These are phyloP conservation scores for Ettlia oleoabundans DNA, from an alignment of 139 green algal genomes.

Conservation along the genomic window DNA sequence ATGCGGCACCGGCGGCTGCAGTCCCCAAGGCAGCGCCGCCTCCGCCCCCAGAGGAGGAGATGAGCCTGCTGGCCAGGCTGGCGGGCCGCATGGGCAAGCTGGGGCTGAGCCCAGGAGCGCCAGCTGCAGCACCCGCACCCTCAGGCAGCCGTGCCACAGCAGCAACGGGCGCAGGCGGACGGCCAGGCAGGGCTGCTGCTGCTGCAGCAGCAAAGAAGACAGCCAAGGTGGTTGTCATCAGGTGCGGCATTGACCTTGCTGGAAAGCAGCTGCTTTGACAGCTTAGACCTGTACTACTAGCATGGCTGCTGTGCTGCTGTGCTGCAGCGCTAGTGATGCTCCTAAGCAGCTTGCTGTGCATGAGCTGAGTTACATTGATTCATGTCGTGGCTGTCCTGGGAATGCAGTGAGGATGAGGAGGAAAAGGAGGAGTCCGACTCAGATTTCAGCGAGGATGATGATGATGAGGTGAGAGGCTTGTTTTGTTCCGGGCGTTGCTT, in stretches of 20 bases:
- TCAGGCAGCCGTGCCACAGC: neutral
- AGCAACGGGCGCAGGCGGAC: neutral
- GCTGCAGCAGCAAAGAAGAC: conserved; percentile 31
- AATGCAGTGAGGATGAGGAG: conserved; percentile 19
- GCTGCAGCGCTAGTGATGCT: too few species aligned
- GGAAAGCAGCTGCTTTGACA: too few species aligned
- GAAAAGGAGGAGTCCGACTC: conserved; percentile 7
- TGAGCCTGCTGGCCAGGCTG: conserved; percentile 54
- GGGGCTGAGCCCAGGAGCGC: conserved; percentile 4
- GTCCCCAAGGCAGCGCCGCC: conserved; percentile 25
- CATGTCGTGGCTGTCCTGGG: too few species aligned
- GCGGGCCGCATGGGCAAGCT: conserved; percentile 50
- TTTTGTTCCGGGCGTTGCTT: too few species aligned
- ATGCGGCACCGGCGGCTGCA: neutral
- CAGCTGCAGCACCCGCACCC: neutral
- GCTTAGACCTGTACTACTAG: too few species aligned
- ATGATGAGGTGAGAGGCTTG: too few species aligned
- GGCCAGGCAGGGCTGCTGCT: conserved; percentile 7
- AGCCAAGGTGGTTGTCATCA: conserved; percentile 12
- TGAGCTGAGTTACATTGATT: too few species aligned
- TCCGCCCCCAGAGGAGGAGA: conserved; percentile 39
- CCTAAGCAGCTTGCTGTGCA: too few species aligned
- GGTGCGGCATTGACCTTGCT: neutral
- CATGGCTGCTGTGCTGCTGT: too few species aligned
- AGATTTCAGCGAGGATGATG: too few species aligned